Base-by-base conservation (phyloP, 345 rosid species). In the Brassica nigra region DNA sequence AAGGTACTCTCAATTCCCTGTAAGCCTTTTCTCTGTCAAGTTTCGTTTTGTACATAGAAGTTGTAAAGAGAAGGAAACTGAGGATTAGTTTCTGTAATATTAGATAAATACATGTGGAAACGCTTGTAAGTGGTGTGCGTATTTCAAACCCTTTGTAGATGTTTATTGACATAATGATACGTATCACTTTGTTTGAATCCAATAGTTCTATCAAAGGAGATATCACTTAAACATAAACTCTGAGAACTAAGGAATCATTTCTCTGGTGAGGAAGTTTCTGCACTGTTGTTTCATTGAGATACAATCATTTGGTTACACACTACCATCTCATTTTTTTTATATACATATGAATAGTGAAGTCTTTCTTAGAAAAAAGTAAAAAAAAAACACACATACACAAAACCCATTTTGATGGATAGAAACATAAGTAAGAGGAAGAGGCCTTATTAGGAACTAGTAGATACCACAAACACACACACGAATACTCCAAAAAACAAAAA, bases 381-480 rank as follows among this genome's bases (percentile, higher is more conserved):
- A 23, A 28, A 68, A 47, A 62, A 61, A 62, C 78, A 79, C 59
- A 61, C 64, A 73, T 59, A 73, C 31, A 79, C 57, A 8, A 80
- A 29, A 36, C 61, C 18, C 36, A 63, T 36, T 62, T 39, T 20
- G 49, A 28, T 63, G 71, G 55, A 54, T 70, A 54, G 75, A 68
- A 42, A 69, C 47, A 39, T 20, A 55, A 16, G 67, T 44, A 74
- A 73, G 78, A 52, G 8, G 20, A 52, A 52, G 58, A 69, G 4
- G 80, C 80, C 80, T 80, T 76, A 76, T 80, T 76, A 75, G 62
- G 76, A 30, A 75, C 44, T 79, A 62, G 61, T 63, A 68, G 66
- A 64, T 79, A 73, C 18, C 68, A 66, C 71, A 69, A 70, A 49
- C 18, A 75, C 55, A 74, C 78, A 69, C 75, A 68, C 10, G 5